Evolutionary conservation across 108 stramenopile genomes (phyloP).

Genomic region (Discostella stelligeroides): DNA sequence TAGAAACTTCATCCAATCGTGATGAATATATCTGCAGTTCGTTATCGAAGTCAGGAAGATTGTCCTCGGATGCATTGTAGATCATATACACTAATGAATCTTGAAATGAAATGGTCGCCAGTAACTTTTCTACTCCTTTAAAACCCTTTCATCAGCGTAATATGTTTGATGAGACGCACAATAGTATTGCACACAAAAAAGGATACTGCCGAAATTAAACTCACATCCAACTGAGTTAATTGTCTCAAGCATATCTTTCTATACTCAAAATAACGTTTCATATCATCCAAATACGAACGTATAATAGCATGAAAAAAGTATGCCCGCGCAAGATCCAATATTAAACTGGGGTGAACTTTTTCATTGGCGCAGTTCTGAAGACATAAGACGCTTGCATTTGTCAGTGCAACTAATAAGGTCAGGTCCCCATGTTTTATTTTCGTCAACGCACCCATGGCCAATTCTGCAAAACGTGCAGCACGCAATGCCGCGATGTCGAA

Average conservation of each 20-base stretch:
- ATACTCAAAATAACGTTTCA: constrained; percentile 84
- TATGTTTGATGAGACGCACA: not conserved
- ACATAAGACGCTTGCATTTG: constrained; percentile 80
- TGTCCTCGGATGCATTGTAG: constrained; percentile 73
- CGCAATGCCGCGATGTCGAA: constrained; percentile 75
- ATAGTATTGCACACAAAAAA: not conserved
- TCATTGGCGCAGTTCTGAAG: constrained; percentile 60
- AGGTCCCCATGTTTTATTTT: constrained; percentile 54
- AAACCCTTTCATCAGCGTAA: constrained; percentile 1
- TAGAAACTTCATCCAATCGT: constrained; percentile 6
- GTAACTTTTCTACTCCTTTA: constrained; percentile 44
- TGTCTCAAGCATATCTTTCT: constrained; percentile 71
- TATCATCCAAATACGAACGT: constrained; percentile 73
- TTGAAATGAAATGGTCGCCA: constrained; percentile 71
- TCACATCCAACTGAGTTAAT: constrained; percentile 64
- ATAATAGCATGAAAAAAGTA: constrained; percentile 80
- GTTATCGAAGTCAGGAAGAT: constrained; percentile 69
- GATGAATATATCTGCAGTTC: constrained; percentile 54
- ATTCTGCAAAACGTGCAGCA: constrained; percentile 83
- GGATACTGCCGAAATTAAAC: not conserved
- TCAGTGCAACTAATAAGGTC: constrained; percentile 65
- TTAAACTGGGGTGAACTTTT: constrained; percentile 54
- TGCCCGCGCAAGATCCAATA: constrained; percentile 68
- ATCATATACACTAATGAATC: constrained; percentile 86
- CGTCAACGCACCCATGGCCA: constrained; percentile 80